phyloP scores from a whole-genome alignment of 2,329 filamentous ascomycete genomes.

The Xenosphaeropsis pyriputrescens region DNA sequence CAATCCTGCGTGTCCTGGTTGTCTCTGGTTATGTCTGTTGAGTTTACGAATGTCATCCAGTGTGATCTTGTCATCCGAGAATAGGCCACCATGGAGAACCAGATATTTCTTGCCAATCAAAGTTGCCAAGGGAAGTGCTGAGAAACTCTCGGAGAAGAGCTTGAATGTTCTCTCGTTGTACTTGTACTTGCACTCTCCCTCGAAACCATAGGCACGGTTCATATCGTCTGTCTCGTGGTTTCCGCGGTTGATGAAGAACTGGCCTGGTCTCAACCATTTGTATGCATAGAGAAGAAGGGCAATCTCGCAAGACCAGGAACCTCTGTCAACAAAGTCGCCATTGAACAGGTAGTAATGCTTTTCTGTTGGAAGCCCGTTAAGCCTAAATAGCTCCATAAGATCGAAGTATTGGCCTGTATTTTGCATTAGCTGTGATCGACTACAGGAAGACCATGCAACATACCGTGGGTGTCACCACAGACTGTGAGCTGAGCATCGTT shows the following conservation, averaged over 20 bases:
- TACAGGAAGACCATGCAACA: slow-evolving; percentile 12
- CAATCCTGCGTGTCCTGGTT: slow-evolving; percentile 82
- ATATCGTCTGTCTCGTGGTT: slow-evolving; percentile 99
- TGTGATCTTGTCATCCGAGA: slow-evolving; percentile 87
- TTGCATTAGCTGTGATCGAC: slow-evolving; percentile 2
- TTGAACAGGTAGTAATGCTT: slow-evolving; percentile 96
- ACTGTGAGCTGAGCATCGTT: slow-evolving; percentile 73
- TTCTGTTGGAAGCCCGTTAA: slow-evolving; percentile 73
- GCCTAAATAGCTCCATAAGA: slow-evolving; percentile 85
- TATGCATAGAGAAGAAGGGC: slow-evolving; percentile 86
- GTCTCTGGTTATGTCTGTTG: slow-evolving; percentile 77
- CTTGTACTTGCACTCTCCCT: slow-evolving; percentile 96
- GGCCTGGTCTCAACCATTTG: slow-evolving; percentile 82
- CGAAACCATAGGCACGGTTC: slow-evolving; percentile 97
- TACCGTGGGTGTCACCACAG: slow-evolving; percentile 93
- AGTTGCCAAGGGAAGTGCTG: slow-evolving; percentile 80
- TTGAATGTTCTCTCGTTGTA: slow-evolving; percentile 90
- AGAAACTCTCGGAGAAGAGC: slow-evolving; percentile 96
- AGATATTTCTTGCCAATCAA: slow-evolving; percentile 84
- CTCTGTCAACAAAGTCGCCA: slow-evolving; percentile 94
- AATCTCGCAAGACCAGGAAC: slow-evolving; percentile 97
- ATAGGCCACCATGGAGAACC: slow-evolving; percentile 85
- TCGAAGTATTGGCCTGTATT: slow-evolving; percentile 83
- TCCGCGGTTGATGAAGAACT: slow-evolving; percentile 90
- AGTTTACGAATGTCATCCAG: slow-evolving; percentile 90